Evolutionary conservation across 208 protist species (phyloP).

Genomic region (Acanthamoeba healyi): DNA sequence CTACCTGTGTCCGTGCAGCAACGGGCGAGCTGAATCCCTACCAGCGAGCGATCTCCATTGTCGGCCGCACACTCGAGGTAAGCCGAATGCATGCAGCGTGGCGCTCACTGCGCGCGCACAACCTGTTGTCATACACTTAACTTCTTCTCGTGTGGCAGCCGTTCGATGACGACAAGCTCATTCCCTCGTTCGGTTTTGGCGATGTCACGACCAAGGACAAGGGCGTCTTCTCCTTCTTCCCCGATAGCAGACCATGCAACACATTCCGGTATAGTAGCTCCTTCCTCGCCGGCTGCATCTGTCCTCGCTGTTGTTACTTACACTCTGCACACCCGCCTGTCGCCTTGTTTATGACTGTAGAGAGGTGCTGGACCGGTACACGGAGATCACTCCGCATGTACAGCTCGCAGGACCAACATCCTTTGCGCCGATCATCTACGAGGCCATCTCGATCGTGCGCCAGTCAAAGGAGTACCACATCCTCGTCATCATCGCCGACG

Average conservation of each 20-base stretch:
- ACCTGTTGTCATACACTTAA: no score
- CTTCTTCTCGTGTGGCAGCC: background rate
- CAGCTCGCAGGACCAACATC: constrained; percentile 6
- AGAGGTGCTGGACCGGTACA: constrained; percentile 62
- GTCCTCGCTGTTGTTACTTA: background rate
- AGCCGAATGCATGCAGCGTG: no score
- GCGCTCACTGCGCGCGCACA: no score
- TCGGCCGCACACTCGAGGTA: constrained; percentile 49
- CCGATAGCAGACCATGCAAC: constrained; percentile 1
- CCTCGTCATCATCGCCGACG: constrained; percentile 81
- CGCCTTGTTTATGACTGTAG: background rate
- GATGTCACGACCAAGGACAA: constrained; percentile 66
- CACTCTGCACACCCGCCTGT: no score
- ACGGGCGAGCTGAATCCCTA: constrained; percentile 23
- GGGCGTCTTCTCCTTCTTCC: constrained; percentile 40
- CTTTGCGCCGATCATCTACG: constrained; percentile 61
- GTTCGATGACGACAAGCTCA: constrained; percentile 55
- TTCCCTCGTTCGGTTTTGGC: constrained; percentile 31
- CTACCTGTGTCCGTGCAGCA: background rate
- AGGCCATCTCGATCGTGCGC: constrained; percentile 54
- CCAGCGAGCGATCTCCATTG: constrained; percentile 25
- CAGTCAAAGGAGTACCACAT: constrained; percentile 76
- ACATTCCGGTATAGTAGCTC: background rate
- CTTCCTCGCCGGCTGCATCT: background rate
- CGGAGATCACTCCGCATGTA: constrained; percentile 51